Evolutionary conservation across 805 yeast species (phyloP).

Genomic region (Kregervanrija delftensis): DNA sequence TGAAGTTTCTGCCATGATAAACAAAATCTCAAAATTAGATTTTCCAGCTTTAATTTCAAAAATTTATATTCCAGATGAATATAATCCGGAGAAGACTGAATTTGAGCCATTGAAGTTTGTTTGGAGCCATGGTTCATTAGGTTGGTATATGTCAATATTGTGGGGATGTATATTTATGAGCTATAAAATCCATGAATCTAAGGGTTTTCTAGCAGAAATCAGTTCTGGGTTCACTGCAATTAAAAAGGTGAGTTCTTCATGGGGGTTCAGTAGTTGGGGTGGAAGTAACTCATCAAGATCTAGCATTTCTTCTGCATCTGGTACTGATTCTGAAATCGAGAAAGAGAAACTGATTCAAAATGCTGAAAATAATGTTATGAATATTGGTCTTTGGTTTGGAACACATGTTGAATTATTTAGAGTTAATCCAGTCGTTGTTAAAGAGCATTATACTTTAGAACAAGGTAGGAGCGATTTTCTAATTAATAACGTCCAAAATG

Average conservation of each 20-base stretch:
- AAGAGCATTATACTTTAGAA: conserved; percentile 8
- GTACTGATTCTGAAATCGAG: conserved; percentile 15
- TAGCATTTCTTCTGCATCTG: conserved; percentile 13
- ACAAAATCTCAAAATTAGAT: conserved; percentile 35
- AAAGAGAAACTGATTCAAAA: conserved; percentile 4
- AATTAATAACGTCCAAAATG: not conserved
- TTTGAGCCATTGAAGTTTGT: conserved; percentile 44
- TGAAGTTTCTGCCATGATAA: conserved; percentile 29
- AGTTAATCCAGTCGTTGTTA: conserved; percentile 15
- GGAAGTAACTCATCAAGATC: not conserved
- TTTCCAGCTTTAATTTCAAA: conserved; percentile 8
- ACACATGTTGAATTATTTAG: conserved; percentile 40
- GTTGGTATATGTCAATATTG: conserved; percentile 68
- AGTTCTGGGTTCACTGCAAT: conserved; percentile 24
- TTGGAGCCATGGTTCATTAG: conserved; percentile 61
- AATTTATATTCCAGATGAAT: conserved; percentile 28
- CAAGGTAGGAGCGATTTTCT: conserved; percentile 5
- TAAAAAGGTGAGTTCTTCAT: conserved; percentile 29
- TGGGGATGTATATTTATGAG: conserved; percentile 50
- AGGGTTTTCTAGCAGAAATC: conserved; percentile 29
- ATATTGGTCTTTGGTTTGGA: conserved; percentile 36
- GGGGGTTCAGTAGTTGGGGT: conserved; percentile 26
- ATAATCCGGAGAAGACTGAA: conserved; percentile 31
- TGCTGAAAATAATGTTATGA: conserved; percentile 11
- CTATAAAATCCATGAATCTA: conserved; percentile 29